phyloP scores from a whole-genome alignment of 805 yeast species.

The Schwanniomyces vanrijiae region DNA sequence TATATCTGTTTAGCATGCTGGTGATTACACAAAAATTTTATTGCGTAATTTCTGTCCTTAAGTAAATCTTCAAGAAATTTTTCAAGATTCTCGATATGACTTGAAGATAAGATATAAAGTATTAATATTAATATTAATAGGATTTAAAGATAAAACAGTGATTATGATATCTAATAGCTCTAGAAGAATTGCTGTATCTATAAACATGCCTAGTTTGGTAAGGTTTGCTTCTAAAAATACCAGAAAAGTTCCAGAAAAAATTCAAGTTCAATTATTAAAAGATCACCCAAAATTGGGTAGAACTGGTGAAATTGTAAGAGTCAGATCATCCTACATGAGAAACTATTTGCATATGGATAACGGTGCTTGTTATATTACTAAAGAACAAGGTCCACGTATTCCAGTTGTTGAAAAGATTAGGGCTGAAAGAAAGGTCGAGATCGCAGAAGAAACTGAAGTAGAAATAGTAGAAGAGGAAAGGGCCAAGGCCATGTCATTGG shows the following conservation, averaged over 20 bases:
- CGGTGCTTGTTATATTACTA: constrained; percentile 68
- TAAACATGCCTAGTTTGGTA: not conserved
- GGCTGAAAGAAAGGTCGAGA: constrained; percentile 9
- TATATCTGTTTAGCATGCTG: not conserved
- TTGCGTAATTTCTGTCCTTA: constrained; percentile 3
- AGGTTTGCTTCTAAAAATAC: constrained; percentile 3
- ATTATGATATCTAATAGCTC: not conserved
- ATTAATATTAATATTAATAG: not conserved
- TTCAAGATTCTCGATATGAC: constrained; percentile 1
- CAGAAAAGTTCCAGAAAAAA: constrained; percentile 28
- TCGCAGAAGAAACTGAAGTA: constrained; percentile 7
- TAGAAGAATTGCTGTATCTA: not conserved
- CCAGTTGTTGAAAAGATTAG: constrained; percentile 34
- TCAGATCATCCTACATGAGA: constrained; percentile 80
- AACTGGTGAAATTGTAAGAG: constrained; percentile 71
- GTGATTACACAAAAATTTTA: not conserved
- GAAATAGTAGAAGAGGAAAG: constrained; percentile 5
- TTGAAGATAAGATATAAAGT: not conserved
- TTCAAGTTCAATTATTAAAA: constrained; percentile 72
- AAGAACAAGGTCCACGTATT: constrained; percentile 34
- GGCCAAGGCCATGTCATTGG: constrained; percentile 33
- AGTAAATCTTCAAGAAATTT: not conserved
- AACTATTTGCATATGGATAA: constrained; percentile 68
- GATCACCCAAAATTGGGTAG: constrained; percentile 65
- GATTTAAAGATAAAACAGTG: not conserved